These are phyloP conservation scores for Saccharum spontaneum DNA, from an alignment of 176 grass and related monocot species.

Conservation along the genomic window DNA sequence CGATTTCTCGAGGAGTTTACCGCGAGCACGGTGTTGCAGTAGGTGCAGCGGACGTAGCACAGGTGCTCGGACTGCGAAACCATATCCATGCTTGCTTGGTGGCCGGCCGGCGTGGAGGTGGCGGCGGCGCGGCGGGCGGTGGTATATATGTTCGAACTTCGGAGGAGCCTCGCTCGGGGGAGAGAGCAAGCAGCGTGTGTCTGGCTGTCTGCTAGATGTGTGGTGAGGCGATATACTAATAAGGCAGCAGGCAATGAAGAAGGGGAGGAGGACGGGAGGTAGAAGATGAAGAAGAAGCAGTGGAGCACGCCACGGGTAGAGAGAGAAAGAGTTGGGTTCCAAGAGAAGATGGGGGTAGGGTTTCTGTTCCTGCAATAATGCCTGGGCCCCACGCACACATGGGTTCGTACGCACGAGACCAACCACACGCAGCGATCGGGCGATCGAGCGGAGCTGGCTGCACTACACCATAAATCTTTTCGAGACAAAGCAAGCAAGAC, in stretches of 20 bases:
- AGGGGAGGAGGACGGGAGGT: background rate
- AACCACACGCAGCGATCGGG: slow-evolving; percentile 17
- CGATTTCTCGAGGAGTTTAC: slow-evolving; percentile 78
- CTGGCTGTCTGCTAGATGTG: background rate
- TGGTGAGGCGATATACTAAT: slow-evolving; percentile 2
- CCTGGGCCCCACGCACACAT: slow-evolving; percentile 41
- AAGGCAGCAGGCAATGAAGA: slow-evolving; percentile 3
- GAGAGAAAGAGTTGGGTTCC: slow-evolving; percentile 32
- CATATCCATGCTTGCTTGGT: slow-evolving; percentile 53
- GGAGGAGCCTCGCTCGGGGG: background rate
- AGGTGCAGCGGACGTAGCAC: slow-evolving; percentile 93
- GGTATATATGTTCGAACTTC: background rate
- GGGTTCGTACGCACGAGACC: too few species aligned
- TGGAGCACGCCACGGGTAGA: background rate
- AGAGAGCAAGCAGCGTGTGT: background rate
- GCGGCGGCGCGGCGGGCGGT: background rate
- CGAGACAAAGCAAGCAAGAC: background rate
- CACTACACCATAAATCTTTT: slow-evolving; percentile 36
- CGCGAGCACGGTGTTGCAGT: slow-evolving; percentile 87
- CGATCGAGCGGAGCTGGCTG: background rate
- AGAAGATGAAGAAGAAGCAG: slow-evolving; percentile 11
- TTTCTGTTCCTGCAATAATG: slow-evolving; percentile 91
- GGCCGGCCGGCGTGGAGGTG: background rate
- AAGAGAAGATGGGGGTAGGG: slow-evolving; percentile 70
- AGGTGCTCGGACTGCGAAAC: slow-evolving; percentile 76